Evolutionary conservation across 163 green algal species (phyloP).

Genomic region (Volvox carteri): DNA sequence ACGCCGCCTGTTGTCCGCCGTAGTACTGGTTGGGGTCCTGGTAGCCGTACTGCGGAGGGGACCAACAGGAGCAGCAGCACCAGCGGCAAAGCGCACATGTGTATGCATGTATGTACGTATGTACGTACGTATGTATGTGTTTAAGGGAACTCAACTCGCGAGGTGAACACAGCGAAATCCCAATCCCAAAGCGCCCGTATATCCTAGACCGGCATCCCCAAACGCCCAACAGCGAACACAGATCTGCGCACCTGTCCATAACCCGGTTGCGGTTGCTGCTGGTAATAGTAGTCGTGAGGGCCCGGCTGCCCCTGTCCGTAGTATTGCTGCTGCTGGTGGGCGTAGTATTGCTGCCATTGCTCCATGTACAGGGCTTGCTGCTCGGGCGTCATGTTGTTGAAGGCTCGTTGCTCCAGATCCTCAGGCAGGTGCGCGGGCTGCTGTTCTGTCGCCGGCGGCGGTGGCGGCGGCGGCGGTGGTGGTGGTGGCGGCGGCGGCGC

Average conservation of each 20-base stretch:
- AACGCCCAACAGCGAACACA: background rate
- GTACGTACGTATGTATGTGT: no score
- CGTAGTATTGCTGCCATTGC: constrained; percentile 45
- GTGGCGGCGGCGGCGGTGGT: background rate
- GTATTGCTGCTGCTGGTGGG: constrained; percentile 36
- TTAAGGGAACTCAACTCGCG: no score
- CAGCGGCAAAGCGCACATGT: background rate
- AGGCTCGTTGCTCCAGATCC: constrained; percentile 16
- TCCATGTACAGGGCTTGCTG: constrained; percentile 44
- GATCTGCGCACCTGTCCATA: constrained; percentile 18
- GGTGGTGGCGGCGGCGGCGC: background rate
- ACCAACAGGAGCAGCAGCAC: background rate
- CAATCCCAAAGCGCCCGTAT: constrained; percentile 6
- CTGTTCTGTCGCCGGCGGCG: background rate
- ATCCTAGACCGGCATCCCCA: no score
- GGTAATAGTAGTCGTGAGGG: constrained; percentile 18
- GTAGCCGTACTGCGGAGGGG: constrained; percentile 32
- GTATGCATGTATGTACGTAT: background rate
- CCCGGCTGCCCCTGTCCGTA: constrained; percentile 8
- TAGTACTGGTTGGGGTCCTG: constrained; percentile 34
- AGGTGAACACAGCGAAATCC: no score
- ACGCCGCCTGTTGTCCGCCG: constrained; percentile 8
- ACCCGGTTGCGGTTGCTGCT: constrained; percentile 15
- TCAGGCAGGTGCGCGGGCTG: background rate
- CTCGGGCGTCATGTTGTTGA: constrained; percentile 26